Evolutionary conservation across 2,329 filamentous ascomycete genomes (phyloP).

Genomic region (Ascochyta clinopodiicola): DNA sequence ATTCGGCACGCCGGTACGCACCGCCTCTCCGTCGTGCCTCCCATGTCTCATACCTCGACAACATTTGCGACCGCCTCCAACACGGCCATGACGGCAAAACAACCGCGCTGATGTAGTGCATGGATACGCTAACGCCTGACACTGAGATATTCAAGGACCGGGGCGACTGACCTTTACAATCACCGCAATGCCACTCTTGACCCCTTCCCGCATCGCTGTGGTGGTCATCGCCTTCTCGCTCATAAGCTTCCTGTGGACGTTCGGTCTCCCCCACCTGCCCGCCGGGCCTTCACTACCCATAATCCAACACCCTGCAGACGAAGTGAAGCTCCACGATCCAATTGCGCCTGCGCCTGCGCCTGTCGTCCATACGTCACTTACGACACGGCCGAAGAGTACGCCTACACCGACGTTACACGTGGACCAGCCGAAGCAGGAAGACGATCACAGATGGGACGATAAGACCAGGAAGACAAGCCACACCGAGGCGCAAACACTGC

Average conservation of each 20-base stretch:
- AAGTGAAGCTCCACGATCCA: conserved; percentile 27
- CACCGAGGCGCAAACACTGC: neutral
- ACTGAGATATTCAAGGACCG: neutral
- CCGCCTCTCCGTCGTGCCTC: conserved; percentile 1
- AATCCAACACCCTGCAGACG: conserved; percentile 31
- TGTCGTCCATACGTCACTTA: conserved; percentile 15
- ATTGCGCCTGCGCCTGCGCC: conserved; percentile 33
- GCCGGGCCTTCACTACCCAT: conserved; percentile 29
- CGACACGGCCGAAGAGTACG: conserved; percentile 1
- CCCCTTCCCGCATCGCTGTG: conserved; percentile 41
- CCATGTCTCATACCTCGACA: conserved; percentile 1
- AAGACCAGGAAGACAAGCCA: conserved; percentile 3
- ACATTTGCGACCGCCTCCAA: neutral
- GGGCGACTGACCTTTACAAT: conserved; percentile 4
- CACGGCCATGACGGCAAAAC: neutral
- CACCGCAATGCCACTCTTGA: conserved; percentile 40
- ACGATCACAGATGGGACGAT: conserved; percentile 26
- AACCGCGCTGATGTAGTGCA: conserved; percentile 8
- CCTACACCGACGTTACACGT: conserved; percentile 1
- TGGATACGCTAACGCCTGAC: neutral
- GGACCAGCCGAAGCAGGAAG: conserved; percentile 15
- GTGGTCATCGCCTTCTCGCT: conserved; percentile 35
- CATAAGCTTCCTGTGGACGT: conserved; percentile 42
- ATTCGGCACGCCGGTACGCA: conserved; percentile 6
- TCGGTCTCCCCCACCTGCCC: conserved; percentile 32